Evolutionary conservation across 768 basidiomycete species (phyloP), one percentile per base, ranked within the genome.

Genomic region (Gelatoporia subvermispora): DNA sequence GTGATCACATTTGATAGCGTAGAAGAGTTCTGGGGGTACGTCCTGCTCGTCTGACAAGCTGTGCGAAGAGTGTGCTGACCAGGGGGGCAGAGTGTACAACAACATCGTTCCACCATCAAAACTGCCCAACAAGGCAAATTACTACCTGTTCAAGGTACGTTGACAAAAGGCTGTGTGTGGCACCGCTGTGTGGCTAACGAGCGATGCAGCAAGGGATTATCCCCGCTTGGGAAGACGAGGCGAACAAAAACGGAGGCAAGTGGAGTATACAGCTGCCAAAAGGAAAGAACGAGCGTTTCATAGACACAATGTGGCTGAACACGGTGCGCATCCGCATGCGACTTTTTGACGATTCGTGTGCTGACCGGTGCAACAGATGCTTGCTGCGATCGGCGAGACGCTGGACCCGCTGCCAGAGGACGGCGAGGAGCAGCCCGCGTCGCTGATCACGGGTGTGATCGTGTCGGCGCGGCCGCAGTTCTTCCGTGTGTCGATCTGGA

Each of bases 21-120:
- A 17, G 96, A 99, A 71, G 95, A 97, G 68, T 99, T 99, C 71
- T 99, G 96, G 96, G 95, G 95, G 88, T 89, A 59, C 59, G 85
- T 73, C 34, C 47, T 17, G 37, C n/a, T 48, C 31, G 35, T 50
- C 22, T 47, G 31, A 3, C 43, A 31, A 23, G 4, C 18, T 39
- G 31, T 5, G 21, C 17, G 3, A 21, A 13, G 43, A 15, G 43
- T 25, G 24, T 42, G 53, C 50, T 65, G 46, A 63, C 47, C 48
- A 45, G 35, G 49, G 5, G 22, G 47, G 35, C 53, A 94, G 89
- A 8, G 70, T 96, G 54, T 94, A 96, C 72, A 96, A 97, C 70
- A 96, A 97, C 70, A 95, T 98, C 61, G 85, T 99, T 41, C 90
- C 93, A 21, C 96, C 96, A 15, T 95, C 93, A 17, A 81, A 84